phyloP scores from a whole-genome alignment of 495 filamentous ascomycete genomes.

The Aspergillus carlsbadensis region DNA sequence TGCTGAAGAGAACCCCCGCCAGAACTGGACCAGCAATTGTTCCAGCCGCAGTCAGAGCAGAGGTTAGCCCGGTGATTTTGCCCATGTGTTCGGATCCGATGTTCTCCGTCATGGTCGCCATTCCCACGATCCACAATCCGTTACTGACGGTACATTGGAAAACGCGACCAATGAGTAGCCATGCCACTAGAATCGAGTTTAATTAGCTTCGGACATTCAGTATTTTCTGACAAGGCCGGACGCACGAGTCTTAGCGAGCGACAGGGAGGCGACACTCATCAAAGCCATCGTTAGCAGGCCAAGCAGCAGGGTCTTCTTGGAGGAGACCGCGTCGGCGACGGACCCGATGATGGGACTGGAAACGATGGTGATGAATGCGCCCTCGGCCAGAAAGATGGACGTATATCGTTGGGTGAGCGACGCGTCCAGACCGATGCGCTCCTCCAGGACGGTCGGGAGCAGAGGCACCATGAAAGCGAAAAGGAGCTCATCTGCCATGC shows the following conservation, averaged over 20 bases:
- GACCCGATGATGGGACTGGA: constrained; percentile 23
- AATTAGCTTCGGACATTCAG: neutral
- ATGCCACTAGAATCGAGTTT: neutral
- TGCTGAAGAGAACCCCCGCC: constrained; percentile 22
- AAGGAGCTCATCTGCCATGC: constrained; percentile 24
- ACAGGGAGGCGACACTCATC: constrained; percentile 17
- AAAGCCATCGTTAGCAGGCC: constrained; percentile 17
- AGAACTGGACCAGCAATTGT: constrained; percentile 25
- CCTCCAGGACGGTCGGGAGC: constrained; percentile 24
- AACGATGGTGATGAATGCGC: constrained; percentile 18
- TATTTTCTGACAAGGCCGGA: neutral
- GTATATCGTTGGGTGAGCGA: constrained; percentile 21
- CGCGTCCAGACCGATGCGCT: constrained; percentile 20
- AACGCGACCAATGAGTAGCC: constrained; percentile 25
- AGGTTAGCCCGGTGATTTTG: constrained; percentile 24
- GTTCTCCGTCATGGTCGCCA: constrained; percentile 31
- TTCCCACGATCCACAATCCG: constrained; percentile 31
- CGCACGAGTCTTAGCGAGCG: constrained; percentile 19
- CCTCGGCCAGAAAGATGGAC: constrained; percentile 22
- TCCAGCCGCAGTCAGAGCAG: constrained; percentile 18
- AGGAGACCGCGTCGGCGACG: constrained; percentile 19
- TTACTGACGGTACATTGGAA: constrained; percentile 30
- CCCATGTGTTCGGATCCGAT: constrained; percentile 30
- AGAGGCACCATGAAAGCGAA: constrained; percentile 29
- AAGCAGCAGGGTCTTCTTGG: constrained; percentile 23